Conservation (phyloP, 495 filamentous ascomycete species). For the Penicillium fimorum region DNA sequence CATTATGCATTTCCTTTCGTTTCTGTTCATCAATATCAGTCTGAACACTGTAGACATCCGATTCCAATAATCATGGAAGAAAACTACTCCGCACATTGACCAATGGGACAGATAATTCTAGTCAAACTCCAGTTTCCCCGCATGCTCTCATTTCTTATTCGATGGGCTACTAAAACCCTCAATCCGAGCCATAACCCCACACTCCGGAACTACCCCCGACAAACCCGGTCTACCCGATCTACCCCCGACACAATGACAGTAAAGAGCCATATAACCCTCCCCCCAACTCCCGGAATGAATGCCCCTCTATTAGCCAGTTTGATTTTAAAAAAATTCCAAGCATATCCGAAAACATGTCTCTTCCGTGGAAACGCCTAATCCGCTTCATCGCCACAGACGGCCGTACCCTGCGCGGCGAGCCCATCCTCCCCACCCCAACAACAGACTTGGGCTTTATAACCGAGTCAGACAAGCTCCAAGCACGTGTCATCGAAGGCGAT, state of each 20-base stretch:
- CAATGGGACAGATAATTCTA: background rate
- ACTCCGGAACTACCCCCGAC: background rate
- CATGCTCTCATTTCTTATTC: background rate
- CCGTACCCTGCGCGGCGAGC: constrained; percentile 46
- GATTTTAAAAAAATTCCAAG: background rate
- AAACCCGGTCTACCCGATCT: constrained; percentile 3
- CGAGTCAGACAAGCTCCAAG: constrained; percentile 35
- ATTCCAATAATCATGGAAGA: background rate
- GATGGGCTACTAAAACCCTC: background rate
- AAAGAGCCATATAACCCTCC: background rate
- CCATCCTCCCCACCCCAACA: constrained; percentile 39
- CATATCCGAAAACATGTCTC: constrained; percentile 9
- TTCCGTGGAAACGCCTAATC: constrained; percentile 49
- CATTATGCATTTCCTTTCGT: background rate
- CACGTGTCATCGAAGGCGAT: constrained; percentile 35
- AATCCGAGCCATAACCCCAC: background rate
- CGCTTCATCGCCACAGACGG: constrained; percentile 48
- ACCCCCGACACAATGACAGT: background rate
- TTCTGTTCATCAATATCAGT: background rate
- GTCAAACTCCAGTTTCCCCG: background rate
- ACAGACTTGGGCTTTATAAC: constrained; percentile 43
- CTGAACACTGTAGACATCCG: background rate
- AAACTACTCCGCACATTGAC: background rate
- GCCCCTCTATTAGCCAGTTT: background rate
- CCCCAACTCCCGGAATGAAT: constrained; percentile 20